Base-by-base conservation (phyloP, 2,329 filamentous ascomycete genomes). In the Didymella segeticola region DNA sequence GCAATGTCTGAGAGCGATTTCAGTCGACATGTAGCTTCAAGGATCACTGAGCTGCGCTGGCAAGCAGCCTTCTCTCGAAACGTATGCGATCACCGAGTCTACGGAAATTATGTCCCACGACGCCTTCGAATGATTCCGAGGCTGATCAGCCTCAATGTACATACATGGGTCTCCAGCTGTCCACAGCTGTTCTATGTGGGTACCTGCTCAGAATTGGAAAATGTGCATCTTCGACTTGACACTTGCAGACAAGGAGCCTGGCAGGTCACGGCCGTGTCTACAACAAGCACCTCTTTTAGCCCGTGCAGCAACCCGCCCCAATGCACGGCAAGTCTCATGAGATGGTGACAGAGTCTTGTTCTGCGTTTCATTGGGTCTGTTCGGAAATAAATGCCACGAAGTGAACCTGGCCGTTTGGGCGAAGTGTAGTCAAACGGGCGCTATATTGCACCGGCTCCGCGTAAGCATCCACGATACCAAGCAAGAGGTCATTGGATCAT, bases 381-480 rank as follows among this genome's bases (percentile, higher is more conserved):
- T 49, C 38, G 45, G 58, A 9, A n/a, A 26, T 36, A 34, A 42
- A 47, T 37, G n/a, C 36, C 47, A 43, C 25, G 37, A 33, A 42
- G 17, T 38, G 10, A 20, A 53, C 23, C 33, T 41, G 47, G 49
- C 50, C 27, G 30, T 47, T 47, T 30, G 46, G 42, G 38, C 51
- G 36, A 31, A 30, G 14, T 41, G 55, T 43, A 38, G 37, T 56
- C 22, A 62, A 17, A 42, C 63, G 57, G 54, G 42, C 38, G 41
- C 45, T 47, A 59, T 66, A 59, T 66, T 58, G 43, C 53, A 53
- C 61, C 55, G 50, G 58, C 52, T 43, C 50, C 43, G 54, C 55
- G 58, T 69, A 62, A 71, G 67, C 66, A 63, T 58, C 20, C 51
- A 43, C 15, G 26, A 47, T 47, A 47, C 48, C 48, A 57, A 39